Base-by-base conservation (phyloP, 2,329 filamentous ascomycete genomes). In the Lomentospora prolificans region DNA sequence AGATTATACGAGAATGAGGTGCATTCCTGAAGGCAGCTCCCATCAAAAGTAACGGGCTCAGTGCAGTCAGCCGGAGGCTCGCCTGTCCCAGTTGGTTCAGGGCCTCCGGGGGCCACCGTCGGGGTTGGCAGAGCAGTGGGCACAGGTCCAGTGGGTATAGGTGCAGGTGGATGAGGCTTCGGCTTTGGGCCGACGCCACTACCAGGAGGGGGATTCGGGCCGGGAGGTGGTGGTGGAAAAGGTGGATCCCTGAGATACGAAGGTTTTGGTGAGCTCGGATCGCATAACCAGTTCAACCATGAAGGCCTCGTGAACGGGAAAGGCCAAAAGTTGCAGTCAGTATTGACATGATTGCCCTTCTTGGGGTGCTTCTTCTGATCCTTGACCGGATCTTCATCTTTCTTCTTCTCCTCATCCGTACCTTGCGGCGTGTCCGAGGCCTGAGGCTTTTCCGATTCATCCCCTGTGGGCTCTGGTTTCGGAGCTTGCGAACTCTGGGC, bases 1-100 rank as follows among this genome's bases (percentile, higher is more conserved):
- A 3, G 27, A n/a, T 22, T 50, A 24, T 48, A 55, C 6, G 53
- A 55, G 41, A 55, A 55, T 2, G 53, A 31, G 14, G 53, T 55
- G 27, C 53, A 55, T 9, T 55, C 53, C 27, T 50, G 39, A 6
- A 48, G 3, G 41, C 53, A 55, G n/a, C 53, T 17, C 7, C 24
- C 53, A 25, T 55, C 53, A 30, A 55, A 55, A 44, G 41, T 24
- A 8, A 55, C 39, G 7, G 41, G 25, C 24, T 52, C 50, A 14
- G 52, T 54, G 25, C 52, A 54, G 6, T 28, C 39, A 3, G 50
- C 14, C 17, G 25, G 25, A 27, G 33, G n/a, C 12, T 53, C 52
- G 10, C 19, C n/a, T 1, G 41, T 46, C 22, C n/a, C 41, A 10
- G 41, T 46, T 19, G 41, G 41, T 9, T 22, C 41, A 46, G 41